A percentile compares a stretch with the other conserved stretches of the same genome.
phyloP scores from a whole-genome alignment of 768 basidiomycete species.

The Leccinum longicurvipes region DNA sequence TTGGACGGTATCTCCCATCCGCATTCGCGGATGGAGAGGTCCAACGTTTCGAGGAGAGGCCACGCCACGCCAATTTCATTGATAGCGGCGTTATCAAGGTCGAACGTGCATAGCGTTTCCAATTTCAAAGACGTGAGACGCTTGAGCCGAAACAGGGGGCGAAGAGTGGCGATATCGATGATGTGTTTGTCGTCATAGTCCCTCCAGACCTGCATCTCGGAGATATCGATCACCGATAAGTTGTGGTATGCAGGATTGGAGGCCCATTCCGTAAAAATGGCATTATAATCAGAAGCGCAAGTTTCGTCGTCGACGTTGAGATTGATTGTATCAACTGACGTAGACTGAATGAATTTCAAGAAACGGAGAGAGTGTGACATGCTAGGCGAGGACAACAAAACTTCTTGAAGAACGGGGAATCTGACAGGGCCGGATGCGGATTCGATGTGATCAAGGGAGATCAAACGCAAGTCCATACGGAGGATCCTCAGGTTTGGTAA shows the following conservation, averaged over 20 bases:
- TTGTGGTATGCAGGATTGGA: slow-evolving; percentile 22
- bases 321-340: slow-evolving; percentile 30
- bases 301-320: slow-evolving; percentile 32
- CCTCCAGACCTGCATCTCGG: slow-evolving; percentile 29
- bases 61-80: slow-evolving; percentile 26
- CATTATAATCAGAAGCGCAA: slow-evolving; percentile 22
- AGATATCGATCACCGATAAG: slow-evolving; percentile 26
- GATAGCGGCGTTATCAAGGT: slow-evolving; percentile 23
- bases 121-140: slow-evolving; percentile 22
- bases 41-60: slow-evolving; percentile 27
- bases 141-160: slow-evolving; percentile 25
- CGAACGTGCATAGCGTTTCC: slow-evolving; percentile 28
- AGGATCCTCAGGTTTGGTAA: slow-evolving; percentile 22
- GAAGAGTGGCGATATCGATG: slow-evolving; percentile 22
- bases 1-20: slow-evolving; percentile 30
- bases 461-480: slow-evolving; percentile 26
- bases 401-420: slow-evolving; percentile 24
- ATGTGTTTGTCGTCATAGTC: slow-evolving; percentile 31
- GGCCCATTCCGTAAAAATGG: slow-evolving; percentile 24
- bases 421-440: slow-evolving; percentile 5
- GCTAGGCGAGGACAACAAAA: slow-evolving; percentile 21
- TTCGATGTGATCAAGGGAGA: slow-evolving; percentile 22
- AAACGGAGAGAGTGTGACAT: slow-evolving; percentile 24
- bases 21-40: slow-evolving; percentile 28
- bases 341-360: slow-evolving; percentile 25